phyloP scores from a whole-genome alignment of 441 rosid genomes.

The Raphanus hybrid region DNA sequence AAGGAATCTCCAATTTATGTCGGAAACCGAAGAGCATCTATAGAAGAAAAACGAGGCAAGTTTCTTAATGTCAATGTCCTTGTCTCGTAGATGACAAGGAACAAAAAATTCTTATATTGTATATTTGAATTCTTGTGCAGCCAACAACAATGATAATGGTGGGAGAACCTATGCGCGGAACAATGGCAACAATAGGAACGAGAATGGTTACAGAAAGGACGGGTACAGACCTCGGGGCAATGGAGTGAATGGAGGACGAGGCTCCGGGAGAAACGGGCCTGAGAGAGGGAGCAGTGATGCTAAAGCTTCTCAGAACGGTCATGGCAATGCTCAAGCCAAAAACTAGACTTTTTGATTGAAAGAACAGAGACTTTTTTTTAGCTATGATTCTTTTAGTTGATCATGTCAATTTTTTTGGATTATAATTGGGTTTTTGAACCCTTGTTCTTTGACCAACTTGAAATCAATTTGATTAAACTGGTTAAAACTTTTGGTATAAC shows the following conservation, averaged over 20 bases:
- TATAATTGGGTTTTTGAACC: background rate
- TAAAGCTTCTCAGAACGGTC: slow-evolving; percentile 48
- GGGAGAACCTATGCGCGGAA: slow-evolving; percentile 48
- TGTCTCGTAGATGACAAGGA: background rate
- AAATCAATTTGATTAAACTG: background rate
- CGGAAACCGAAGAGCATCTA: slow-evolving; percentile 4
- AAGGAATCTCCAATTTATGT: background rate
- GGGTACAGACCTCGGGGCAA: slow-evolving; percentile 52
- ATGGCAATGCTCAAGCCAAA: slow-evolving; percentile 40
- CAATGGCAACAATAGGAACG: slow-evolving; percentile 47
- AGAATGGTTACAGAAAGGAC: slow-evolving; percentile 55
- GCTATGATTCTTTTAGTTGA: background rate
- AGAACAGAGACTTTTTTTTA: background rate
- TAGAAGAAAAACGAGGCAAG: slow-evolving; percentile 70
- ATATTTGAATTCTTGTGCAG: slow-evolving; percentile 41
- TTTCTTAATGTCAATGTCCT: background rate
- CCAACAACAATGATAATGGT: slow-evolving; percentile 43
- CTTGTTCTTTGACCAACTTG: slow-evolving; percentile 1
- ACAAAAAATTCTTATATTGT: background rate
- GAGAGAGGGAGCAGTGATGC: slow-evolving; percentile 45
- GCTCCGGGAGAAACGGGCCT: slow-evolving; percentile 12
- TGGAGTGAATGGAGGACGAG: slow-evolving; percentile 43
- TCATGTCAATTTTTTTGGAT: background rate
- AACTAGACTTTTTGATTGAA: slow-evolving; percentile 18
- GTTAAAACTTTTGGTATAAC: background rate